Conservation (phyloP, 2,329 filamentous ascomycete species). For the Colletotrichum paranaense region DNA sequence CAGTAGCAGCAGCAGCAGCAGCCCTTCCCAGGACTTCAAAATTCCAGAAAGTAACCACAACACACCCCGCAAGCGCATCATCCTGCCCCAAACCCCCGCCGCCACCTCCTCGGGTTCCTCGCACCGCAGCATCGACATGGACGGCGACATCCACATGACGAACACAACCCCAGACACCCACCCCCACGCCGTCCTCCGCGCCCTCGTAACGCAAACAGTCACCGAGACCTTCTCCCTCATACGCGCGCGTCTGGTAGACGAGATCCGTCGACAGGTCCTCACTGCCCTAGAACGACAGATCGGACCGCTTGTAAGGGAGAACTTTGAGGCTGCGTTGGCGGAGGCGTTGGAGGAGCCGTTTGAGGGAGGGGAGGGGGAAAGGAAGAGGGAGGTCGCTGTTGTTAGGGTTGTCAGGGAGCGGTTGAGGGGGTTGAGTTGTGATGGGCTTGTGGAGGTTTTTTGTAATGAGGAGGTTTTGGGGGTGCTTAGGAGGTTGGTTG, state of each 20-base stretch:
- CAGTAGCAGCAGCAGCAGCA: not conserved
- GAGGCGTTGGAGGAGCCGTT: not conserved
- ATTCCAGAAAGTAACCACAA: not conserved
- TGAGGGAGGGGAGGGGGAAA: not conserved
- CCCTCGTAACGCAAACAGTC: not conserved
- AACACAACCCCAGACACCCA: slow-evolving; percentile 1
- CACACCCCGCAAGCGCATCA: not conserved
- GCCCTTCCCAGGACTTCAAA: not conserved
- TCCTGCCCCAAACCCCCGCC: not conserved
- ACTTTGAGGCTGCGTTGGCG: not conserved
- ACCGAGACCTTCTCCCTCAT: slow-evolving; percentile 15
- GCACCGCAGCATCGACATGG: slow-evolving; percentile 2
- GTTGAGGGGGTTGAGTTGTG: slow-evolving; percentile 13
- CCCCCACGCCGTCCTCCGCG: not conserved
- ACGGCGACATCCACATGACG: slow-evolving; percentile 20
- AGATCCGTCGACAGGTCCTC: not conserved
- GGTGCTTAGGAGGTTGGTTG: not conserved
- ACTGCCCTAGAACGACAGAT: not conserved
- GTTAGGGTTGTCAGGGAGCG: slow-evolving; percentile 14
- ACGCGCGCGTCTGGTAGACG: slow-evolving; percentile 3
- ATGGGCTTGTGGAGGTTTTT: slow-evolving; percentile 10
- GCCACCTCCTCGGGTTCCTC: not conserved
- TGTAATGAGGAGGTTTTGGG: slow-evolving; percentile 26
- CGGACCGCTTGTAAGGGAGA: not conserved
- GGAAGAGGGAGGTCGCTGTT: not conserved